These are phyloP conservation scores for Alternaria tenuissima DNA, from an alignment of 2,329 filamentous ascomycete species.

Conservation along the genomic window DNA sequence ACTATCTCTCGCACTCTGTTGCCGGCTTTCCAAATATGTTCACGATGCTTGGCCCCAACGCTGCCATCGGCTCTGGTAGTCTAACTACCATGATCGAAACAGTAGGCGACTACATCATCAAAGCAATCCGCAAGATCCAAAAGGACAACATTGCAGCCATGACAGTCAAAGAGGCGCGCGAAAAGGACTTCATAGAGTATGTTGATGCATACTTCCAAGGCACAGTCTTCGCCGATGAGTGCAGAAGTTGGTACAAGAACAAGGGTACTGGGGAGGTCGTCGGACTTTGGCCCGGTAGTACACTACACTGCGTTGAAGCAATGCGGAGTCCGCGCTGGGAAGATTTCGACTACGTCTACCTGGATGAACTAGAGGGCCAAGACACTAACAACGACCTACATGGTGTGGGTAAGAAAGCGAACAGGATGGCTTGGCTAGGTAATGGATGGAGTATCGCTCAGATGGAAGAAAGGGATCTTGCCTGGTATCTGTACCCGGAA, in stretches of 20 bases:
- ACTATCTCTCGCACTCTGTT: slow-evolving; percentile 42
- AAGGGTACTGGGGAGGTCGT: slow-evolving; percentile 34
- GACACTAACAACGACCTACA: slow-evolving; percentile 12
- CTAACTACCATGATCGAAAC: slow-evolving; percentile 54
- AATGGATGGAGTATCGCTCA: slow-evolving; percentile 43
- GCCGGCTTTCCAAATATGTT: slow-evolving; percentile 52
- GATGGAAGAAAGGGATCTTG: slow-evolving; percentile 47
- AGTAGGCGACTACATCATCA: slow-evolving; percentile 51
- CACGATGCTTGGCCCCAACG: slow-evolving; percentile 55
- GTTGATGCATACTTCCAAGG: slow-evolving; percentile 45
- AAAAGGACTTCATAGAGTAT: slow-evolving; percentile 42
- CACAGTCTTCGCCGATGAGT: slow-evolving; percentile 47
- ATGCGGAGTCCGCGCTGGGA: slow-evolving; percentile 48
- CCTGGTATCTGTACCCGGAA: slow-evolving; percentile 54
- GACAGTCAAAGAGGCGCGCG: slow-evolving; percentile 37
- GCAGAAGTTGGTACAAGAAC: slow-evolving; percentile 49
- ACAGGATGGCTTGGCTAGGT: slow-evolving; percentile 44
- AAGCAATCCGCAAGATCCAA: slow-evolving; percentile 53
- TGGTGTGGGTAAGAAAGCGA: slow-evolving; percentile 31
- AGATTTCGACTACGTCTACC: slow-evolving; percentile 45
- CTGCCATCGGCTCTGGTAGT: slow-evolving; percentile 51
- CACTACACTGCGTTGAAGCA: slow-evolving; percentile 43
- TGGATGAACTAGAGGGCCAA: slow-evolving; percentile 24
- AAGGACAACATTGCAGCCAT: slow-evolving; percentile 54
- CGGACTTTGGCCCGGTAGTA: slow-evolving; percentile 48